phyloP scores from a whole-genome alignment of 768 basidiomycete species.

The Pleurotus tuber-regium region DNA sequence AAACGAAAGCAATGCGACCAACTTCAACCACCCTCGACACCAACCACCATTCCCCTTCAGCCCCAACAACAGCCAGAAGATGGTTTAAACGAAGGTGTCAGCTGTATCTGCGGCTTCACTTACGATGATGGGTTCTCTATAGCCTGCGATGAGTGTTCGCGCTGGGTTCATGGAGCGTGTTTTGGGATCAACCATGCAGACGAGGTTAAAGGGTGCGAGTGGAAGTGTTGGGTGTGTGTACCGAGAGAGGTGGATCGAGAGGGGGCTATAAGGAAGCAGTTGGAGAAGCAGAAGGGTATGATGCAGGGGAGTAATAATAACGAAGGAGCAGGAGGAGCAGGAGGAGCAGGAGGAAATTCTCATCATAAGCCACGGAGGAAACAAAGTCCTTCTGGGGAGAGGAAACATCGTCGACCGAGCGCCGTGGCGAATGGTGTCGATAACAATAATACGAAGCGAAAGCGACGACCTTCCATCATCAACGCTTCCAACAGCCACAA shows the following conservation, averaged over 20 bases:
- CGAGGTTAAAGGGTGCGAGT: slow-evolving; percentile 63
- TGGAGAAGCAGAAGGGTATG: slow-evolving; percentile 32
- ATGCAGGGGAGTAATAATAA: slow-evolving; percentile 15
- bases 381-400: slow-evolving; percentile 21
- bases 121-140: slow-evolving; percentile 85
- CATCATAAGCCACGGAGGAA: slow-evolving; percentile 21
- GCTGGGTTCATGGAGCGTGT: slow-evolving; percentile 86
- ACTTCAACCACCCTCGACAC: not conserved
- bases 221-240: slow-evolving; percentile 71
- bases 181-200: slow-evolving; percentile 54
- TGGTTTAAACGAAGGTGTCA: slow-evolving; percentile 42
- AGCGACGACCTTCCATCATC: slow-evolving; percentile 22
- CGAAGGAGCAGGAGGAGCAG: too few species aligned
- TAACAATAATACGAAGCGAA: slow-evolving; percentile 29
- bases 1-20: slow-evolving; percentile 36
- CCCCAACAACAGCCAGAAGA: slow-evolving; percentile 12
- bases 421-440: slow-evolving; percentile 35
- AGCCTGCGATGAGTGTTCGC: slow-evolving; percentile 77
- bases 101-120: slow-evolving; percentile 72
- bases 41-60: not conserved
- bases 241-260: slow-evolving; percentile 48
- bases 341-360: too few species aligned
- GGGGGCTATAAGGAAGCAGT: slow-evolving; percentile 44
- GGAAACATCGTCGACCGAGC: slow-evolving; percentile 37
- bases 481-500: slow-evolving; percentile 19